Conservation (phyloP, 805 yeast genomes). For the Isabelozyma gotoi region DNA sequence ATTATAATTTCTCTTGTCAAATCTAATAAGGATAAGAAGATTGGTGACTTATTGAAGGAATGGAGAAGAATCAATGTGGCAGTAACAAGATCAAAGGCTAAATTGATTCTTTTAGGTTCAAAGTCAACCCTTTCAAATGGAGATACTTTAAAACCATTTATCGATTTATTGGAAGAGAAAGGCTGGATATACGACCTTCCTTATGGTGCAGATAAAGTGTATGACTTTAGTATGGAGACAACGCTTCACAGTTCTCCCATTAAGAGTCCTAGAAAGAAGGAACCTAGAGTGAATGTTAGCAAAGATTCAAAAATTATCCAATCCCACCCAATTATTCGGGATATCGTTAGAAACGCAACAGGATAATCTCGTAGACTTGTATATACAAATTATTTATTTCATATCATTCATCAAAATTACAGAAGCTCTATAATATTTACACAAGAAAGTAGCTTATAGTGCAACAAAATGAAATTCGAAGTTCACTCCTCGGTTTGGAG, state of each 20-base stretch:
- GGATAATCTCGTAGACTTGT: slow-evolving; percentile 3
- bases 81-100: slow-evolving; percentile 84
- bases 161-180: slow-evolving; percentile 52
- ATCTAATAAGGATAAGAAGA: slow-evolving; percentile 61
- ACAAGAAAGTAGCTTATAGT: too few relatives aligned
- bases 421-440: too few relatives aligned
- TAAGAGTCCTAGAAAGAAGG: too few relatives aligned
- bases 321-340: slow-evolving; percentile 22
- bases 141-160: slow-evolving; percentile 56
- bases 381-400: not conserved
- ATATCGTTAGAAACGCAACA: slow-evolving; percentile 29
- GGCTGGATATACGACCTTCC: slow-evolving; percentile 69
- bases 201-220: slow-evolving; percentile 35
- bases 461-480: slow-evolving; percentile 39
- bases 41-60: slow-evolving; percentile 80
- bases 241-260: too few relatives aligned
- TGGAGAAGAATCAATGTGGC: slow-evolving; percentile 95
- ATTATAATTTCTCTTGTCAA: slow-evolving; percentile 87
- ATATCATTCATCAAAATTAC: too few relatives aligned
- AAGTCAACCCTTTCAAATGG: slow-evolving; percentile 54
- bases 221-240: too few relatives aligned
- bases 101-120: slow-evolving; percentile 83
- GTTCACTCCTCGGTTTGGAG: slow-evolving; percentile 21
- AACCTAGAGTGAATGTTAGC: not conserved
- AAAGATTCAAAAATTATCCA: slow-evolving; percentile 13